Base-by-base conservation (phyloP, 106 monocot genomes). In the Allium sativum region DNA sequence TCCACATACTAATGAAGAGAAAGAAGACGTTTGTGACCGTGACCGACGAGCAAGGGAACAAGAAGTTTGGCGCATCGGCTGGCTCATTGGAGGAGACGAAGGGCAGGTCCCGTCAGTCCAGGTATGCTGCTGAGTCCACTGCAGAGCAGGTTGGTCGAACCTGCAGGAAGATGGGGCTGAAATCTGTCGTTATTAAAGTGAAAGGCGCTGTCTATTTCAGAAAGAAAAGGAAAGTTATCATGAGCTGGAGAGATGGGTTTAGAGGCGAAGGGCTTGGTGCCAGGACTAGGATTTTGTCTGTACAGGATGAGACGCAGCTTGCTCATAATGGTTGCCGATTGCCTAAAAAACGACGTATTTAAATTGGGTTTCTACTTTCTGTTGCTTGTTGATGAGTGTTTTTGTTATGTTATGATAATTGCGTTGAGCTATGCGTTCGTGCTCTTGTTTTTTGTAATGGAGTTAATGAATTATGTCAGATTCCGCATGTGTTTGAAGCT, bases 81-180 rank as follows among this genome's bases (percentile, higher is more conserved):
- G 57, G 68, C 44, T 67, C 21, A 18, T 67, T 67, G 67, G 55
- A 53, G 65, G 65, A 65, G 42, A 52, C 14, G 48, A 65, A 52
- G 42, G 65, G 64, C 15, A 45, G 76, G 9, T 50, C 70, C 56
- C 72, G 65, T 59, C 48, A 52, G 44, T 71, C 77, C 55, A 21
- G 51, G 41, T 71, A 76, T 71, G 70, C 76, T 53, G 59, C 76
- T 54, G 76, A 76, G 52, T 65, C 76, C 51, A 60, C 58, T 46
- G 65, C 65, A 21, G 65, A 76, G 60, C 53, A 66, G 53, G 70
- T 76, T 18, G 64, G 64, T 47, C 56, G 76, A 65, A 13, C 43
- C 0, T 22, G 71, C 21, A 61, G 15, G 42, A 77, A 66, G 50
- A 71, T 66, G 56, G 71, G 54, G 51, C 4, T 77, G 12, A 56